phyloP scores from a whole-genome alignment of 2,329 filamentous ascomycete species.

The Trichoderma pleuroti region DNA sequence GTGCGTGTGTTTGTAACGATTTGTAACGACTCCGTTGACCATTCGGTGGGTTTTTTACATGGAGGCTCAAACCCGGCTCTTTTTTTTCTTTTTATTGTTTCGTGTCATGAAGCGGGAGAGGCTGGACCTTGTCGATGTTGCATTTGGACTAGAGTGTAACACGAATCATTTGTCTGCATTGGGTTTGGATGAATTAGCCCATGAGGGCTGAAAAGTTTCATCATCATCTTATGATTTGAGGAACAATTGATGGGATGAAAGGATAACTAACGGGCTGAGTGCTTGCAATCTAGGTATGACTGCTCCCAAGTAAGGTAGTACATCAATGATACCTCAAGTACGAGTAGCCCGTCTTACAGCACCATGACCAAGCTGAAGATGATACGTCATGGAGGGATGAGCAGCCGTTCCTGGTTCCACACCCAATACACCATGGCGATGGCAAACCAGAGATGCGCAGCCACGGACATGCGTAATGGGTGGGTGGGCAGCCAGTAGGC shows the following conservation, averaged over 20 bases:
- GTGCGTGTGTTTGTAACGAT: background rate
- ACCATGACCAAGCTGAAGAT: background rate
- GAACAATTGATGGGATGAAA: background rate
- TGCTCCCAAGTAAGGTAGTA: background rate
- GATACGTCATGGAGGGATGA: conserved; percentile 4
- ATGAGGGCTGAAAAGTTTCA: background rate
- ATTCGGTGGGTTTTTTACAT: background rate
- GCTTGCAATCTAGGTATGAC: no score
- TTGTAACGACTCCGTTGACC: background rate
- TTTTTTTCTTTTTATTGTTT: background rate
- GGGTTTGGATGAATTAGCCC: background rate
- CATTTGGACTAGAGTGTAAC: background rate
- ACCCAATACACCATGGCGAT: background rate
- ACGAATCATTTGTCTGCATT: background rate
- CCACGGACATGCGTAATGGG: conserved; percentile 11
- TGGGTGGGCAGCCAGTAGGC: background rate
- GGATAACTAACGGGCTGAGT: no score
- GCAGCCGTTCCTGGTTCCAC: conserved; percentile 9
- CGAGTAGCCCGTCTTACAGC: background rate
- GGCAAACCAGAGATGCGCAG: conserved; percentile 13
- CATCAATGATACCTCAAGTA: background rate
- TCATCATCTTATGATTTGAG: background rate
- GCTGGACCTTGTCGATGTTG: background rate
- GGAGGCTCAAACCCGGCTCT: background rate
- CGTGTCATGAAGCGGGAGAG: background rate